phyloP scores from a whole-genome alignment of 257 asterid genomes.

The Echites panduratus region DNA sequence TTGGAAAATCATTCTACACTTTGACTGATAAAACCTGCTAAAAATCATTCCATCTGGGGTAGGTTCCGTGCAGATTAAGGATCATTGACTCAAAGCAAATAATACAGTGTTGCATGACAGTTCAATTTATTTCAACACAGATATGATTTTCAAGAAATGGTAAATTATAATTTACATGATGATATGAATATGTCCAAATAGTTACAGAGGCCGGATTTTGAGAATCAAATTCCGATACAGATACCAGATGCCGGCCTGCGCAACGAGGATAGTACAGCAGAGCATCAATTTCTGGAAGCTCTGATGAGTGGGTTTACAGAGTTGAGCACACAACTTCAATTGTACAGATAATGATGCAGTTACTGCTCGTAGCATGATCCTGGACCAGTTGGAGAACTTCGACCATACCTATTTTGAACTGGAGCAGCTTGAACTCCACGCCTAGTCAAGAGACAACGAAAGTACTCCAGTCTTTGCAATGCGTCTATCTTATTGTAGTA shows the following conservation, averaged over 20 bases:
- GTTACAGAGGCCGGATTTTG: not conserved
- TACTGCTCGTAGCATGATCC: slow-evolving; percentile 83
- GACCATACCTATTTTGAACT: slow-evolving; percentile 49
- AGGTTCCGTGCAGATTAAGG: not conserved
- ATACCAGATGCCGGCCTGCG: not conserved
- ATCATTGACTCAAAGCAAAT: not conserved
- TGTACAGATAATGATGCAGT: slow-evolving; percentile 7
- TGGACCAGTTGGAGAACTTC: slow-evolving; percentile 56
- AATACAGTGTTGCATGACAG: too few species aligned
- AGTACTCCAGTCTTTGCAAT: slow-evolving; percentile 60
- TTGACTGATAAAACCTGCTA: not conserved
- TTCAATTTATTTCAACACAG: not conserved
- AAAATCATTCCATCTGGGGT: not conserved
- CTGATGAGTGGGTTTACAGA: not conserved
- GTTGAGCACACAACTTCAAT: not conserved
- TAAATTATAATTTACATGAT: not conserved
- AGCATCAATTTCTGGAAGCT: slow-evolving; percentile 6
- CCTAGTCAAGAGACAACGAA: slow-evolving; percentile 74
- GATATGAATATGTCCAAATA: not conserved
- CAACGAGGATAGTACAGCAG: not conserved
- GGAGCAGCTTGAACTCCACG: slow-evolving; percentile 93
- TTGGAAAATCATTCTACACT: not conserved
- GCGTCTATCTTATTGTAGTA: slow-evolving; percentile 21
- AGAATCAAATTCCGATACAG: not conserved
- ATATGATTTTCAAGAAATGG: not conserved